Evolutionary conservation across 192 early-diverging fungal species (phyloP), one percentile per base, ranked within the genome.

Genomic region (Phycomyces blakesleeanus): DNA sequence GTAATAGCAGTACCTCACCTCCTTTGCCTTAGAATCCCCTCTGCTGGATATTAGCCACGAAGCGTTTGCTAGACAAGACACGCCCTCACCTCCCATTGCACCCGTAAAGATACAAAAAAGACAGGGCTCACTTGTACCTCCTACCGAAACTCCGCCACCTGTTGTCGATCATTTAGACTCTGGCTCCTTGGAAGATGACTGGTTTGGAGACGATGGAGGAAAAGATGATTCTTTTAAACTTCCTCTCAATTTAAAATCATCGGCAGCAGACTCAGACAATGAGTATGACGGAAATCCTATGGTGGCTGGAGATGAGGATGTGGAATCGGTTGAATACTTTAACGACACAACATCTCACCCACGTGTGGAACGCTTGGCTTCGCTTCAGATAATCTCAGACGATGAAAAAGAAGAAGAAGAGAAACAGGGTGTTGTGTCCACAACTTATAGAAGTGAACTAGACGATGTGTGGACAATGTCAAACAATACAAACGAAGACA

Each of bases 281-380:
- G 58, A 39, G 8, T 27, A 10, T 27, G 54, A 39, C 5, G 62
- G 61, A 3, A 83, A 83, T 44, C 79, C 79, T 12, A 79, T 83
- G 79, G 81, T 83, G 1, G 64, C 81, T 24, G 63, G 44, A 4
- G 81, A 83, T 64, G 81, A 83, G 42, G 81, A 81, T 47, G 65
- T 81, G 21, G 77, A 68, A 34, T 68, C 63, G 3, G 58, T 58
- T n/a, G 66, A 71, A 12, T 66, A 63, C 34, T 58, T 69, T 34
- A 72, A 68, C 26, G 56, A 39, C 29, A 52, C 2, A 21, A 57
- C 26, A 5, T 55, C 8, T 5, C 58, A 29, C 41, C 41, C 27
- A 26, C 11, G n/a, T 26, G 40, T 12, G 21, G 40, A 16, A 21
- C 49, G 24, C 5, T 14, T 41, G 52, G 26, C n/a, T 39, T 41